These are phyloP conservation scores for Kazachstania kunashirensis DNA, from an alignment of 805 yeast genomes.

Conservation along the genomic window DNA sequence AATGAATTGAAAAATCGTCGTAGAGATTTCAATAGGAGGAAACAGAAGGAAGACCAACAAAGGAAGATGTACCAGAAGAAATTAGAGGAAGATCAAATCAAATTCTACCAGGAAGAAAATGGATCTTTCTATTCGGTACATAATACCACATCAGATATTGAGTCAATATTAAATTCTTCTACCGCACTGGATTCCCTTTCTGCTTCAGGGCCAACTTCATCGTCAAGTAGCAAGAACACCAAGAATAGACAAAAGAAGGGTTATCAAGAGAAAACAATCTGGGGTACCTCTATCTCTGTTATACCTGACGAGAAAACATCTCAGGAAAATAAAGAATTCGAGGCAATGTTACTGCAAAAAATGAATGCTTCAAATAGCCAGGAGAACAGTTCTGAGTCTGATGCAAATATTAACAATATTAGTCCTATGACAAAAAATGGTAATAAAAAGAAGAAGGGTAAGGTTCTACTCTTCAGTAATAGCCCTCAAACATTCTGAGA, in stretches of 20 bases:
- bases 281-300: slow-evolving; percentile 53
- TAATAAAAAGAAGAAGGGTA: slow-evolving; percentile 41
- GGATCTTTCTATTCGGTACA: slow-evolving; percentile 31
- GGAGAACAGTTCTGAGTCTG: not conserved
- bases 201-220: not conserved
- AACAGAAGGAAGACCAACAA: slow-evolving; percentile 52
- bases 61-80: slow-evolving; percentile 45
- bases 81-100: slow-evolving; percentile 47
- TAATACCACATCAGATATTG: slow-evolving; percentile 21
- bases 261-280: slow-evolving; percentile 45
- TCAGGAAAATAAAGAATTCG: slow-evolving; percentile 39
- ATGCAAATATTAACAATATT: slow-evolving; percentile 2
- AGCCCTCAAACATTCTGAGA: not conserved
- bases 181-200: slow-evolving; percentile 5
- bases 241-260: slow-evolving; percentile 7
- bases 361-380: slow-evolving; percentile 33
- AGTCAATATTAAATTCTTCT: not conserved
- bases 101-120: slow-evolving; percentile 54
- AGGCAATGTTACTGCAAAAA: slow-evolving; percentile 44
- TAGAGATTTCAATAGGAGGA: slow-evolving; percentile 38
- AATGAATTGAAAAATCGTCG: slow-evolving; percentile 51
- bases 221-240: not conserved
- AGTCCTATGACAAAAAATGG: too few species aligned
- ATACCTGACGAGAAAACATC: slow-evolving; percentile 28
- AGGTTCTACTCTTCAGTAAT: slow-evolving; percentile 22